Evolutionary conservation across 2,329 filamentous ascomycete species (phyloP), one percentile per base, ranked within the genome.

Genomic region (Ampelomyces quisqualis): DNA sequence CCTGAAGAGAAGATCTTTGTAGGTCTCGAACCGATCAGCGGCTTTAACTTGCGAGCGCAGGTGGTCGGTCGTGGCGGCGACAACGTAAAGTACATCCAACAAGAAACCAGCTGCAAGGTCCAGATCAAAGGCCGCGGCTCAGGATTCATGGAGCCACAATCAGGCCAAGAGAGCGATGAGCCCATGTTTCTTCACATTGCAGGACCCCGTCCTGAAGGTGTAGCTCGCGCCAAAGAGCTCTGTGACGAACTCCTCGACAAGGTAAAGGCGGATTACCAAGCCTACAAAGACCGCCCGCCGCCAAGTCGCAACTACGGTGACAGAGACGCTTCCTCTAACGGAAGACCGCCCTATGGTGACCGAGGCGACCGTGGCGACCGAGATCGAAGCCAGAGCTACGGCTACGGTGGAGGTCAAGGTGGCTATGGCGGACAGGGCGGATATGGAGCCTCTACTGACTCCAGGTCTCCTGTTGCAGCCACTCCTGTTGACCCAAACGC

Each of bases 51-150:
- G 33, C 86, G 93, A 50, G 93, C 93, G 37, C 90, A 97, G 66
- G 91, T 98, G 32, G 93, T 98, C 39, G 93, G 93, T 34, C 87
- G 91, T 57, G 90, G 90, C 21, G 93, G 93, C 45, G 86, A 88
- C 29, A 96, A 97, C 64, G 93, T 98, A 47, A 98, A 98, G 71
- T 91, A 96, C 64, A 97, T 98, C 53, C 93, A 97, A 70, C 84
- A 90, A 64, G 90, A 95, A 70, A 97, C 93, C 10, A 81, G 88
- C 48, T 97, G 93, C 68, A 88, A 91, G 57, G 93, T 98, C 18
- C 93, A 98, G 69, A 98, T 98, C 73, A 98, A 98, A 68, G 93
- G 93, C 13, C 88, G 88, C 50, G 90, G 90, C 26, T 97, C 90
- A 38, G 93, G 93, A 10, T 98, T 95, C 65, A 84, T 95, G 62